phyloP scores from a whole-genome alignment of 1,284 basidiomycete species.

The Pseudozyma sp. region DNA sequence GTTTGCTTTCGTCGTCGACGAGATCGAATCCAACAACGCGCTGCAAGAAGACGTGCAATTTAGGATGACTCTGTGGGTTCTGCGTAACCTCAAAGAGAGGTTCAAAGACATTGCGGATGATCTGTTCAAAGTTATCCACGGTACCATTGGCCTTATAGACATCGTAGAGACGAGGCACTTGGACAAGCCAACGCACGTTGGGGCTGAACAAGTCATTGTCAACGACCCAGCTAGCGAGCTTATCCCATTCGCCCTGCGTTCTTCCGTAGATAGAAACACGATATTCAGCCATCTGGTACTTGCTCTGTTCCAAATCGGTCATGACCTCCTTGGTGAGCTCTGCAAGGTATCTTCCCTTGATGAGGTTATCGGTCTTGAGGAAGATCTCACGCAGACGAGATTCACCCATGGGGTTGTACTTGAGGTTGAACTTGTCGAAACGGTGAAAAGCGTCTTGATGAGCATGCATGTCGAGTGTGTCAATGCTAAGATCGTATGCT shows the following conservation, averaged over 20 bases:
- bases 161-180: conserved; percentile 94
- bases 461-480: conserved; percentile 99
- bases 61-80: conserved; percentile 88
- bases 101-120: conserved; percentile 88
- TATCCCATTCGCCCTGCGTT: conserved; percentile 89
- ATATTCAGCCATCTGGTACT: conserved; percentile 93
- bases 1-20: conserved; percentile 97
- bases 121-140: conserved; percentile 88
- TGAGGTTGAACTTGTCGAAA: conserved; percentile 78
- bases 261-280: conserved; percentile 93
- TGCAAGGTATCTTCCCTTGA: conserved; percentile 85
- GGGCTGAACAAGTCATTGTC: conserved; percentile 93
- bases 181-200: conserved; percentile 97
- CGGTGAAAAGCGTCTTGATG: conserved; percentile 97
- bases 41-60: conserved; percentile 94
- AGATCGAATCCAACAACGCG: conserved; percentile 96
- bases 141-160: conserved; percentile 92
- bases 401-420: conserved; percentile 93
- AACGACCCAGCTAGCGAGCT: conserved; percentile 95
- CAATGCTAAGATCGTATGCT: conserved; percentile 97
- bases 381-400: conserved; percentile 96
- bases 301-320: conserved; percentile 94
- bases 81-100: conserved; percentile 97
- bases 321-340: conserved; percentile 96
- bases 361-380: conserved; percentile 91